phyloP scores from a whole-genome alignment of 345 rosid species.

The Reutealis trisperma region DNA sequence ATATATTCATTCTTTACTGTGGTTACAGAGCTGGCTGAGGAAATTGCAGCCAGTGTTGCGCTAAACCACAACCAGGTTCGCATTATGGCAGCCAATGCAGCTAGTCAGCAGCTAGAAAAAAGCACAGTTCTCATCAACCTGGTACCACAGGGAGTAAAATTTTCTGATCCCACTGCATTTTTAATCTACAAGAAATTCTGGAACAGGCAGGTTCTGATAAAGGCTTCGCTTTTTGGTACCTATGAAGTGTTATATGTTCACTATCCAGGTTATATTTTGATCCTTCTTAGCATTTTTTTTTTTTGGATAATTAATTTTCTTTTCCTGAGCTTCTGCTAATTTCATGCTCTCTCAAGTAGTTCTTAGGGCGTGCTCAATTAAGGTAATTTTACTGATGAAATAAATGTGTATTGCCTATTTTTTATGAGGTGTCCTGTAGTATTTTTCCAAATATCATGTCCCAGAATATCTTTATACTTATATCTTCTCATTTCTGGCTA shows the following conservation, averaged over 20 bases:
- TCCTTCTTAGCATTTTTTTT: slow-evolving; percentile 4
- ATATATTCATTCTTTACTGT: slow-evolving; percentile 61
- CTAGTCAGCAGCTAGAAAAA: slow-evolving; percentile 54
- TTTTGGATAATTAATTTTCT: background rate
- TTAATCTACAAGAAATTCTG: slow-evolving; percentile 56
- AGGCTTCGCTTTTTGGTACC: slow-evolving; percentile 54
- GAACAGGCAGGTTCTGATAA: slow-evolving; percentile 44
- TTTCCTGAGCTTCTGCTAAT: too few species aligned
- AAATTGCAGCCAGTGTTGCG: slow-evolving; percentile 46
- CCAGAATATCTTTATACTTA: background rate
- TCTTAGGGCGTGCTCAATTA: background rate
- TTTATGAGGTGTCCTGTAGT: background rate
- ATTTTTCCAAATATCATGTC: background rate
- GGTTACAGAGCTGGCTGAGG: slow-evolving; percentile 62
- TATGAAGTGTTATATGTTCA: slow-evolving; percentile 57
- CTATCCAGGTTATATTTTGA: slow-evolving; percentile 54
- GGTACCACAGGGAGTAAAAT: slow-evolving; percentile 55
- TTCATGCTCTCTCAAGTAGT: background rate
- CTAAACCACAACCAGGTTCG: slow-evolving; percentile 64
- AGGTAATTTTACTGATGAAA: background rate
- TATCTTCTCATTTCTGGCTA: background rate
- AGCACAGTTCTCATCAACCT: slow-evolving; percentile 61
- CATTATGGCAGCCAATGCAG: slow-evolving; percentile 68
- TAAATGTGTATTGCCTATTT: background rate
- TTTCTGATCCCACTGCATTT: slow-evolving; percentile 38